Conservation (phyloP, 257 asterid genomes). For the Salvia splendens region DNA sequence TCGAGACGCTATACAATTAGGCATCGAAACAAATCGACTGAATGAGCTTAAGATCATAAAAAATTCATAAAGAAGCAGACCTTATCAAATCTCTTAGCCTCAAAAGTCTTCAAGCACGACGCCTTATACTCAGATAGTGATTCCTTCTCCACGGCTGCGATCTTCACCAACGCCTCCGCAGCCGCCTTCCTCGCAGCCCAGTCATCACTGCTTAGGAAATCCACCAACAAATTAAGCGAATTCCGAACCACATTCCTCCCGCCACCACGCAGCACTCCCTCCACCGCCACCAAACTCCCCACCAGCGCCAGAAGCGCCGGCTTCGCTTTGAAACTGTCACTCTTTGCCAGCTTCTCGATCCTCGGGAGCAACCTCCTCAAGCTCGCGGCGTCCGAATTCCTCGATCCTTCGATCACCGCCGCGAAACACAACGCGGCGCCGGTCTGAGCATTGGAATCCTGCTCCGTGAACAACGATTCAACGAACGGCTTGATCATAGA, state of each 20-base stretch:
- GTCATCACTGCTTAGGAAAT: conserved; percentile 70
- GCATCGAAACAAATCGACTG: not conserved
- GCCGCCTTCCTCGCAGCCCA: conserved; percentile 93
- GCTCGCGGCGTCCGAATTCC: conserved; percentile 50
- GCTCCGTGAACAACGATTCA: conserved; percentile 73
- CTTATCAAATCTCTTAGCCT: conserved; percentile 85
- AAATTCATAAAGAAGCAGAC: conserved; percentile 35
- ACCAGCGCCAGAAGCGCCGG: conserved; percentile 66
- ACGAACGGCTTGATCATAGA: conserved; percentile 70
- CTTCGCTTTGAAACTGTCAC: conserved; percentile 71
- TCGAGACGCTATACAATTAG: conserved; percentile 3
- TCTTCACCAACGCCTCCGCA: conserved; percentile 66
- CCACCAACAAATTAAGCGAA: conserved; percentile 63
- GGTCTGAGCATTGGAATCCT: conserved; percentile 51
- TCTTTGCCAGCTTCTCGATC: conserved; percentile 63
- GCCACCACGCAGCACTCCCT: conserved; percentile 47
- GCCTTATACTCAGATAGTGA: conserved; percentile 57
- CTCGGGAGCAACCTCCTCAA: conserved; percentile 63
- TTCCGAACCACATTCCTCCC: conserved; percentile 47
- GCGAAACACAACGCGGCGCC: conserved; percentile 78
- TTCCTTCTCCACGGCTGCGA: conserved; percentile 57
- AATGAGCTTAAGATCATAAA: conserved; percentile 12
- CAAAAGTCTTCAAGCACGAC: conserved; percentile 70
- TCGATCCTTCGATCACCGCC: conserved; percentile 58
- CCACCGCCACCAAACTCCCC: conserved; percentile 61